Base-by-base conservation (phyloP, 176 grass and related monocot species). In the Hsuehochloa calcarea region DNA sequence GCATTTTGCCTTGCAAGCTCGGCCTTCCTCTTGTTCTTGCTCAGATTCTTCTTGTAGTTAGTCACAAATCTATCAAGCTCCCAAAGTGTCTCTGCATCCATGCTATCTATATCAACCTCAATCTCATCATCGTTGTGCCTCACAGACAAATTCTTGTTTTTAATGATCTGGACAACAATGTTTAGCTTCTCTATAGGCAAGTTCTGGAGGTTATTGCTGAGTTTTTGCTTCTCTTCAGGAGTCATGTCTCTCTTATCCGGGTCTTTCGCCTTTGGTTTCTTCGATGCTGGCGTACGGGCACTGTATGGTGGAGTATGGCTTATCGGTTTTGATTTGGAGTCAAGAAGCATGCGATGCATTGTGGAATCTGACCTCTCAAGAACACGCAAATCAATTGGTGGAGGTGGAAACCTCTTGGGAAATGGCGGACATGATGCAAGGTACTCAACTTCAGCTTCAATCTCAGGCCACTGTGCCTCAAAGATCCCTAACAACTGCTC, bases 171-270 rank as follows among this genome's bases (percentile, higher is more conserved):
- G 55, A 97, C 87, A 47, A 97, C 68, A 85, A 80, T 68, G 19
- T 97, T 85, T 70, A 97, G 85, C 77, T 94, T 97, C 73, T 95
- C 92, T 10, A 78, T 75, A 38, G 94, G 94, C 41, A 97, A 62
- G 74, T 92, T 97, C 68, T 97, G 92, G 40, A 97, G 85, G 70
- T 97, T 94, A 31, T 92, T 94, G 49, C 94, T 94, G 85, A 97
- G 74, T 52, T 83, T 92, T 31, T 84, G 90, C 90, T 94, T 97
- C 90, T 97, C 94, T 22, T 97, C 93, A 35, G 91, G 90, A 15
- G 95, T 97, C 95, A 97, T 97, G 72, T 97, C 93, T 75, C 95
- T 93, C 89, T 97, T 97, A 78, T 97, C 68, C 22, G 69, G 86
- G 60, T 97, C 95, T 85, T 95, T 97, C 16, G 95, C 95, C 80